Evolutionary conservation across 176 grass and related monocot species (phyloP).

Genomic region (Bromus sterilis): DNA sequence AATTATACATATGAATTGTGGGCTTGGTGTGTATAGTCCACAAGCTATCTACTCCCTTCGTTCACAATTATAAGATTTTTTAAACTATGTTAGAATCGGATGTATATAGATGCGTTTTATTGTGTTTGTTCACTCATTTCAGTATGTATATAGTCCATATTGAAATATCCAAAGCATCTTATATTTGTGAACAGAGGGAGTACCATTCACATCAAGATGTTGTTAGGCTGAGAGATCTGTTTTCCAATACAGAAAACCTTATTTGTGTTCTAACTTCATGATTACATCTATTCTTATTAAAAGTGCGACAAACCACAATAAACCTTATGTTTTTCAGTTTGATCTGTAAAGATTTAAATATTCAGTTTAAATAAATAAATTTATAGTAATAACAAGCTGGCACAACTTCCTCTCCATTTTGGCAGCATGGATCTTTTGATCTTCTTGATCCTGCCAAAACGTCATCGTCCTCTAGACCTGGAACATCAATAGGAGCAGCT

Average conservation of each 20-base stretch:
- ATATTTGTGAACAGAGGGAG: no score
- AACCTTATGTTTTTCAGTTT: neutral
- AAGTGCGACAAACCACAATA: neutral
- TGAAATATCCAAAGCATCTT: no score
- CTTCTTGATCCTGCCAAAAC: slow-evolving; percentile 59
- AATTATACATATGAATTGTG: slow-evolving; percentile 1
- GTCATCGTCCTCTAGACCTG: slow-evolving; percentile 40
- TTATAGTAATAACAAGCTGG: neutral
- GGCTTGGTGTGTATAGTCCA: neutral
- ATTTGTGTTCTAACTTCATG: neutral
- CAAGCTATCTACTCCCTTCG: no score
- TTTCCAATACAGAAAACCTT: neutral
- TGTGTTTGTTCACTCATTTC: no score
- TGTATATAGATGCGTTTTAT: no score
- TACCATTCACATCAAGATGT: neutral
- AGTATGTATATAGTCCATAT: no score
- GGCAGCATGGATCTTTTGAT: slow-evolving; percentile 84
- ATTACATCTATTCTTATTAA: neutral
- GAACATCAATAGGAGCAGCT: slow-evolving; percentile 87
- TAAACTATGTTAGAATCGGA: no score
- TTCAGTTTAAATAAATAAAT: neutral
- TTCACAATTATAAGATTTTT: no score
- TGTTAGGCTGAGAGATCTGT: neutral
- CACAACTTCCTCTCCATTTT: slow-evolving; percentile 12
- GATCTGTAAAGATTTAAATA: neutral